Base-by-base conservation (phyloP, 306 rosid species). In the Pyrus bretschneideri region DNA sequence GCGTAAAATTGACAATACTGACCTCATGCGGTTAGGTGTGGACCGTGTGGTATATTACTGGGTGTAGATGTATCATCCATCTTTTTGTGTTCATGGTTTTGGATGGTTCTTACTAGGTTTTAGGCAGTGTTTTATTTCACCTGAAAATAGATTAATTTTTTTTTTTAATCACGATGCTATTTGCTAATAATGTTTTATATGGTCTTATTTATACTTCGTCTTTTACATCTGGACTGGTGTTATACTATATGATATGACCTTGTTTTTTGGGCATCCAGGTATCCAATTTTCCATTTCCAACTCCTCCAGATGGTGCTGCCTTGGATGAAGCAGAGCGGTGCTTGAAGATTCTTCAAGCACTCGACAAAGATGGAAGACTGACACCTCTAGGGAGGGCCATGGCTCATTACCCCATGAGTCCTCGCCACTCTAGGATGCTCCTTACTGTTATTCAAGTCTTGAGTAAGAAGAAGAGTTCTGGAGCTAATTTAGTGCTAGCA, bases 361-460 rank as follows among this genome's bases (percentile, higher is more conserved):
- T 94, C 75, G 95, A 88, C 81, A 69, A 75, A 79, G 79, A 80
- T 74, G 90, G 90, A 33, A 87, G 83, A 70, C 78, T 94, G 63
- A 94, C 97, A 57, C 69, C 80, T 55, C 76, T 92, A 68, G 98
- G 97, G 69, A 89, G 86, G 87, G 89, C 90, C 79, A 94, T 92
- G 98, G 93, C 97, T 52, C 82, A 73, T 46, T 94, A 78, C 80
- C 98, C 98, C 68, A 84, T 90, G 95, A 92, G 96, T 86, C 98
- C 98, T 61, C 97, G 97, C 77, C 98, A 89, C 88, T 90, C 98
- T 6, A 89, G 92, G 87, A 95, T 95, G 97, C 87, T 90, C 52
- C 93, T 95, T 73, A 90, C 95, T 2, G 84, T 92, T 64, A 84
- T 92, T 74, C 87, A 82, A 82, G 80, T 78, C 66, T 84, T 89